Evolutionary conservation across 1,284 basidiomycete species (phyloP).

Genomic region (Uromyces viciae-fabae): DNA sequence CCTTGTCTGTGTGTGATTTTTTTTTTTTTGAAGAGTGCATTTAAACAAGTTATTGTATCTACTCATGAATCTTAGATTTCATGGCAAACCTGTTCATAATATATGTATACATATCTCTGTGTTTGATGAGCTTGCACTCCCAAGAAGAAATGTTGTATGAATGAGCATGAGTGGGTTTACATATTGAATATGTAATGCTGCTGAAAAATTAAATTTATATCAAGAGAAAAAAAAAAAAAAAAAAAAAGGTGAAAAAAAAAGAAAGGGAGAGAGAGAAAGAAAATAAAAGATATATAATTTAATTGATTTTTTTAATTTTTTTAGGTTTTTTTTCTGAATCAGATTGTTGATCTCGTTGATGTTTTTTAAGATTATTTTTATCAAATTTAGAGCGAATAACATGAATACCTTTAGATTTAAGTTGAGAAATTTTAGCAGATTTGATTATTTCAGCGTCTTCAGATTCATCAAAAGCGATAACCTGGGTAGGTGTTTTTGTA

Average conservation of each 20-base stretch:
- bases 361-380: neutral
- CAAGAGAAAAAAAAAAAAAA: neutral
- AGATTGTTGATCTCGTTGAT: neutral
- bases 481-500: slow-evolving; percentile 15
- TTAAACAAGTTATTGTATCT: too few relatives aligned
- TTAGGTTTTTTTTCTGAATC: neutral
- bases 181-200: too few relatives aligned
- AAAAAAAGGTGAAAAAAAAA: neutral
- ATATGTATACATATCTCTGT: too few relatives aligned
- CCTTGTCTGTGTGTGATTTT: too few relatives aligned
- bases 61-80: too few relatives aligned
- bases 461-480: slow-evolving; percentile 49
- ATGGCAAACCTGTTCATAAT: too few relatives aligned
- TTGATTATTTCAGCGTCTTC: slow-evolving; percentile 49
- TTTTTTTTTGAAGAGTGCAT: too few relatives aligned
- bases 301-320: slow-evolving; percentile 5
- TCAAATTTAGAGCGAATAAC: slow-evolving; percentile 26
- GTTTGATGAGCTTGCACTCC: too few relatives aligned
- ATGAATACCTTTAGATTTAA: slow-evolving; percentile 50
- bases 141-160: too few relatives aligned
- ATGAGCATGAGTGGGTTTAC: too few relatives aligned
- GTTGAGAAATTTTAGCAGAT: slow-evolving; percentile 48
- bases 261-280: neutral
- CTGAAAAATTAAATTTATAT: too few relatives aligned
- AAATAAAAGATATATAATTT: neutral